Evolutionary conservation across 23 red algal species (phyloP).

Genomic region (Pyropia yezoensis): DNA sequence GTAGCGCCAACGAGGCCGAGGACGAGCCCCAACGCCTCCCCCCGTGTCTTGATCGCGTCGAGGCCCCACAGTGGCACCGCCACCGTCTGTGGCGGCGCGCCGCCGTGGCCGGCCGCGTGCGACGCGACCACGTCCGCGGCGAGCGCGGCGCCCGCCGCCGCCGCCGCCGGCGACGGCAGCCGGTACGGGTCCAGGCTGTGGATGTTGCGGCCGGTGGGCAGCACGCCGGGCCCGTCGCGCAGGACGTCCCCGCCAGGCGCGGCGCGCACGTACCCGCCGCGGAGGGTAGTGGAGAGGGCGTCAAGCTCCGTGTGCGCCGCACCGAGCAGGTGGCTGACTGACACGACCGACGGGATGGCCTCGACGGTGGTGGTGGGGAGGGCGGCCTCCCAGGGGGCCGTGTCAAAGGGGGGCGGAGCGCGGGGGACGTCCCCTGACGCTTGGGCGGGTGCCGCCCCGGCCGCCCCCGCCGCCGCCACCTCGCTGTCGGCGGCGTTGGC

Average conservation of each 20-base stretch:
- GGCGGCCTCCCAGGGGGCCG: too few relatives aligned
- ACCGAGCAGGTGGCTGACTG: conserved; percentile 14
- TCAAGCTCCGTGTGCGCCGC: conserved; percentile 25
- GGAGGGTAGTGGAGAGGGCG: conserved; percentile 22
- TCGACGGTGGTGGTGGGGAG: too few relatives aligned
- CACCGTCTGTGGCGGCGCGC: conserved; percentile 50
- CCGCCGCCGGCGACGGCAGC: conserved; percentile 32
- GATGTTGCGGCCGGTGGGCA: conserved; percentile 68
- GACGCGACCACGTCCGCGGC: conserved; percentile 12
- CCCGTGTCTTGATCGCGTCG: conserved; percentile 63
- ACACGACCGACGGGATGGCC: too few relatives aligned
- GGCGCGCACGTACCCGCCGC: conserved; percentile 43
- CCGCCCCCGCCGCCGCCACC: too few relatives aligned
- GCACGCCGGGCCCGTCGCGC: conserved; percentile 37
- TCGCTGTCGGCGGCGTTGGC: too few relatives aligned
- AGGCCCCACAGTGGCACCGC: conserved; percentile 65
- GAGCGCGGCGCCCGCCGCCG: conserved; percentile 18
- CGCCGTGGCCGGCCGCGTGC: conserved; percentile 21
- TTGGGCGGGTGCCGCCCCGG: too few relatives aligned
- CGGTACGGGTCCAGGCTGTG: conserved; percentile 63
- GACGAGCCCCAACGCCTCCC: conserved; percentile 50
- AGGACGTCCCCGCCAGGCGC: conserved; percentile 54
- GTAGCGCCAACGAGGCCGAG: conserved; percentile 37
- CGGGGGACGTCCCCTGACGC: too few relatives aligned
- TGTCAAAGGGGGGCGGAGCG: too few relatives aligned